Percentiles rank a stretch among this genome's conserved stretches.
phyloP scores from a whole-genome alignment of 2,329 filamentous ascomycete species.

The Trichoderma sp. region DNA sequence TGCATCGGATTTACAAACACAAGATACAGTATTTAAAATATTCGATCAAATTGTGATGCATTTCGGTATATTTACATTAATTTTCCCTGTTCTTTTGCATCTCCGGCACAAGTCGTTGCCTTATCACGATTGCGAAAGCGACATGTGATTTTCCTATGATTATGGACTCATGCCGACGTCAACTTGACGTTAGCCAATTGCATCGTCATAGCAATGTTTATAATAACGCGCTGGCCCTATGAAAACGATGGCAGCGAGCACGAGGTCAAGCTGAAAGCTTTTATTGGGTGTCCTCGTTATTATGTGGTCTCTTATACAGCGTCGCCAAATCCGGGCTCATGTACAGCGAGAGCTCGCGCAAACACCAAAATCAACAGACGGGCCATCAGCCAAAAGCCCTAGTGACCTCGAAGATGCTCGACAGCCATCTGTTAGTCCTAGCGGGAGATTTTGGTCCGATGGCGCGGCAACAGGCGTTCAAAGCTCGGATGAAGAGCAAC shows the following conservation, averaged over 20 bases:
- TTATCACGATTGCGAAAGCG: background rate
- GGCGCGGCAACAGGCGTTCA: background rate
- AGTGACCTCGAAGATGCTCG: background rate
- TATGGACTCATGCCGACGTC: background rate
- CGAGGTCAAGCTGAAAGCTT: background rate
- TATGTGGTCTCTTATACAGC: constrained; percentile 15
- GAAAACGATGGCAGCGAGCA: background rate
- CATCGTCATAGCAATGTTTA: background rate
- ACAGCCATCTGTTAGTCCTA: background rate
- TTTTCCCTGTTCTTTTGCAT: background rate
- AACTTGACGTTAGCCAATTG: background rate
- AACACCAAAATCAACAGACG: background rate
- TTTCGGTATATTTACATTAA: background rate
- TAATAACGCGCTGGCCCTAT: background rate
- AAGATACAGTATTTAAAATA: too few relatives aligned
- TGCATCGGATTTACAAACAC: background rate
- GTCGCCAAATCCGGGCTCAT: background rate
- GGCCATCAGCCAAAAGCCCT: background rate
- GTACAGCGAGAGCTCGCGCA: background rate
- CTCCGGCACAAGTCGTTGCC: background rate
- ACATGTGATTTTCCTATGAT: background rate
- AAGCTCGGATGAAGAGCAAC: background rate
- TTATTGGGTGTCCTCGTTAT: background rate
- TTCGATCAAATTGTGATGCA: background rate
- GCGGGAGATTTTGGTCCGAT: background rate